Conservation (phyloP, 2,329 filamentous ascomycete genomes). For the Colletotrichum horii region DNA sequence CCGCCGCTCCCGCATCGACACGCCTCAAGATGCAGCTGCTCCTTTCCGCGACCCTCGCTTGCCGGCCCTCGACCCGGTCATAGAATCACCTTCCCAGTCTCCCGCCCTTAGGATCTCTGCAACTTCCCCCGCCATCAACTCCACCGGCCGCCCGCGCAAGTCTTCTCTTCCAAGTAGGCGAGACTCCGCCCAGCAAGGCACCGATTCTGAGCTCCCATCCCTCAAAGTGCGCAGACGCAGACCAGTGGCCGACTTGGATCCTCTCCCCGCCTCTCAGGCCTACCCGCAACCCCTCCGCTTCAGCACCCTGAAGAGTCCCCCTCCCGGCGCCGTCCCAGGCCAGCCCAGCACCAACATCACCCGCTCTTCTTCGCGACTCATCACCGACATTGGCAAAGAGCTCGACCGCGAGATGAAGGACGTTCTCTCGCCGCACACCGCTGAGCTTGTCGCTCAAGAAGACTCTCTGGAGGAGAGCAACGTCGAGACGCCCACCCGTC, state of each 20-base stretch:
- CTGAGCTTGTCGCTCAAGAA: neutral
- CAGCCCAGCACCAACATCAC: neutral
- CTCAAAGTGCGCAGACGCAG: slow-evolving; percentile 11
- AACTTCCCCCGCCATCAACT: neutral
- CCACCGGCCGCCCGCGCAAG: neutral
- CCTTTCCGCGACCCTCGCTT: neutral
- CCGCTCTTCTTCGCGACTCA: slow-evolving; percentile 4
- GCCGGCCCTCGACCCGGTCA: neutral
- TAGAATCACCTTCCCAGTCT: neutral
- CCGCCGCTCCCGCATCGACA: neutral
- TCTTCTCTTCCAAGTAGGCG: neutral
- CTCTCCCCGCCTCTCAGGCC: neutral
- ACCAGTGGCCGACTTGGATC: neutral
- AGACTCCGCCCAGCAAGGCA: neutral
- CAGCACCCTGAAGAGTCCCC: slow-evolving; percentile 12
- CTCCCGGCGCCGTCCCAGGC: neutral
- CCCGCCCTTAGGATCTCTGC: neutral
- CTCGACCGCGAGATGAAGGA: slow-evolving; percentile 11
- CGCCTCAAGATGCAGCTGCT: neutral
- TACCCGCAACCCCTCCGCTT: slow-evolving; percentile 11
- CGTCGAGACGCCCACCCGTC: slow-evolving; percentile 7
- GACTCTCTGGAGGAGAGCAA: neutral
- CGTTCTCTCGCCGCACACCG: neutral
- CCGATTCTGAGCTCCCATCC: neutral
- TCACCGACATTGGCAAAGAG: slow-evolving; percentile 13